Conservation (phyloP, 1,284 basidiomycete genomes). For the Cutaneotrichosporon arboriforme region DNA sequence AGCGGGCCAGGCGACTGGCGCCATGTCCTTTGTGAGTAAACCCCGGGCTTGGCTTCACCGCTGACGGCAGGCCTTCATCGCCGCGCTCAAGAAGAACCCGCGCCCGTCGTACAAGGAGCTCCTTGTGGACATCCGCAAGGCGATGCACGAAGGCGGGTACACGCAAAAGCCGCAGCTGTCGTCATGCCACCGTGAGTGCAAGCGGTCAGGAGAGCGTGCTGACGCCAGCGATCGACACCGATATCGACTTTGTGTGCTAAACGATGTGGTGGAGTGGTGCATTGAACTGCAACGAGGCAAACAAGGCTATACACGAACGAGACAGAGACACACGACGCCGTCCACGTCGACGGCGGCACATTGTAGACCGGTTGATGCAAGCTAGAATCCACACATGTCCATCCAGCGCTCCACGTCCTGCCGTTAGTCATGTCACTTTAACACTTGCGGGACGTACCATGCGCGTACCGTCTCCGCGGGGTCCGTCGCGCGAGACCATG, state of each 20-base stretch:
- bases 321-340: neutral
- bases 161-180: slow-evolving; percentile 75
- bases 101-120: slow-evolving; percentile 77
- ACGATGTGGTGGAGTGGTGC: neutral
- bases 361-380: neutral
- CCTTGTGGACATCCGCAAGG: slow-evolving; percentile 60
- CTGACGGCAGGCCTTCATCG: slow-evolving; percentile 63
- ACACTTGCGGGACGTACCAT: slow-evolving; percentile 22
- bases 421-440: slow-evolving; percentile 8
- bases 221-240: slow-evolving; percentile 30
- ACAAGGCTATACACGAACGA: neutral
- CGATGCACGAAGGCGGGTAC: slow-evolving; percentile 57
- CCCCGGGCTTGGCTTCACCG: too few relatives aligned
- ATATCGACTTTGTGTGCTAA: slow-evolving; percentile 32
- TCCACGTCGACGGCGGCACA: too few relatives aligned
- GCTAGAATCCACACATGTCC: slow-evolving; percentile 43
- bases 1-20: slow-evolving; percentile 74
- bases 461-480: slow-evolving; percentile 31
- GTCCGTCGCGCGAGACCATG: slow-evolving; percentile 25
- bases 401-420: slow-evolving; percentile 47
- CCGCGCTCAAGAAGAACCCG: slow-evolving; percentile 57
- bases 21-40: slow-evolving; percentile 57
- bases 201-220: neutral
- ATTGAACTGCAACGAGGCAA: neutral
- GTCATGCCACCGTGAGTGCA: slow-evolving; percentile 25